Evolutionary conservation across 179 eudicot species (phyloP).

Genomic region (Spergularia azorica): DNA sequence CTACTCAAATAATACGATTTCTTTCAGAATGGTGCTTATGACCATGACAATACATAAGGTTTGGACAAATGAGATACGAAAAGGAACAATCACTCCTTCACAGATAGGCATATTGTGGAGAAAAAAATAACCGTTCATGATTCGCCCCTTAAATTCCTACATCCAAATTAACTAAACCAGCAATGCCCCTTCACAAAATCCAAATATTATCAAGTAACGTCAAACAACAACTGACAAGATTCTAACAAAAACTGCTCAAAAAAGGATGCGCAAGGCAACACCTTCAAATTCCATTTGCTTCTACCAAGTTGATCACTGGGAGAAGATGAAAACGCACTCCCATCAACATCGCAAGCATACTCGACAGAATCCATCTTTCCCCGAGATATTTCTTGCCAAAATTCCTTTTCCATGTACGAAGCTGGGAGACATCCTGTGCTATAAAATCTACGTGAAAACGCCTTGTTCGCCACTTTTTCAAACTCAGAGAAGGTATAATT

Average conservation of each 20-base stretch:
- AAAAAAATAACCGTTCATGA: too few relatives aligned
- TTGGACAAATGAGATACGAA: too few relatives aligned
- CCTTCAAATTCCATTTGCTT: constrained; percentile 99
- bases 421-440: constrained; percentile 89
- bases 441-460: constrained; percentile 78
- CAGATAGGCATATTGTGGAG: too few relatives aligned
- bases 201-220: background rate
- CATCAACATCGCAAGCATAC: constrained; percentile 99
- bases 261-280: constrained; percentile 32
- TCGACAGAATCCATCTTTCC: constrained; percentile 93
- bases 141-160: too few relatives aligned
- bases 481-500: constrained; percentile 86
- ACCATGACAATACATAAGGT: background rate
- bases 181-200: background rate
- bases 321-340: constrained; percentile 98
- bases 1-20: too few relatives aligned
- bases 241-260: background rate
- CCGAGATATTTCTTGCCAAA: constrained; percentile 93
- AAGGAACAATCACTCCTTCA: too few relatives aligned
- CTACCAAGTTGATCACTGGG: constrained; percentile 82
- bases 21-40: background rate
- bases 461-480: constrained; percentile 98
- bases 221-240: constrained; percentile 11
- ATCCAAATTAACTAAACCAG: background rate
- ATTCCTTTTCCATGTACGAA: constrained; percentile 87